Conservation (phyloP, 2,329 filamentous ascomycete species). For the Rugonectria rugulosa region DNA sequence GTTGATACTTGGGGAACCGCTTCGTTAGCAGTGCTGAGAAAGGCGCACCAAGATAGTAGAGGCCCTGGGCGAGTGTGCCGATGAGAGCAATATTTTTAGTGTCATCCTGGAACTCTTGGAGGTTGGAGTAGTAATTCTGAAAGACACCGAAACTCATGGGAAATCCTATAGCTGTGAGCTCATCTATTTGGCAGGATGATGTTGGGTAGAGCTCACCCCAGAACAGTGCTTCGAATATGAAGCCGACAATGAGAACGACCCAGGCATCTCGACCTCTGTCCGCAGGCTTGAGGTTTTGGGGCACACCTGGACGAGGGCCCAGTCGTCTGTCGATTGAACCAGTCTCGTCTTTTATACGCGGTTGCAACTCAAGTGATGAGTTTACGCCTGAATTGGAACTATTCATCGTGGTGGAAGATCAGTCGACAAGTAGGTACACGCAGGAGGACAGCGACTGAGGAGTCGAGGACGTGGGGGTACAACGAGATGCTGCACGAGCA, state of each 20-base stretch:
- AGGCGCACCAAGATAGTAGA: slow-evolving; percentile 45
- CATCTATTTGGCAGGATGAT: not conserved
- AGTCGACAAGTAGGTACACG: too few relatives aligned
- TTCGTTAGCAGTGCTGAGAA: slow-evolving; percentile 43
- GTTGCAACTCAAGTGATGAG: not conserved
- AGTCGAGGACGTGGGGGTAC: too few relatives aligned
- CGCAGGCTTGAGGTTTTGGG: slow-evolving; percentile 19
- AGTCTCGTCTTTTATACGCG: not conserved
- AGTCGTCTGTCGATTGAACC: not conserved
- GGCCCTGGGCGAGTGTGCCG: slow-evolving; percentile 40
- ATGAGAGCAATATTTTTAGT: slow-evolving; percentile 38
- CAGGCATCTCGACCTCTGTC: slow-evolving; percentile 38
- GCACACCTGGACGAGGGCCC: not conserved
- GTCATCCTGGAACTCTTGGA: slow-evolving; percentile 36
- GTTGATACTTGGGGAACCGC: slow-evolving; percentile 43
- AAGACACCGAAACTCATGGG: slow-evolving; percentile 43
- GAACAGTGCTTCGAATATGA: slow-evolving; percentile 38
- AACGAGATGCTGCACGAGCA: too few relatives aligned
- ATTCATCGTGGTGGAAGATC: not conserved
- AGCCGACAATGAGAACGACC: slow-evolving; percentile 35
- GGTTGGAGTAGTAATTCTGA: slow-evolving; percentile 39
- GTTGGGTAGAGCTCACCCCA: slow-evolving; percentile 28
- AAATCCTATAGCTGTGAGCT: slow-evolving; percentile 31
- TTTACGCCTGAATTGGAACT: not conserved
- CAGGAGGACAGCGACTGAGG: too few relatives aligned